Evolutionary conservation across 768 basidiomycete species (phyloP).

Genomic region (Austroboletus festivus): DNA sequence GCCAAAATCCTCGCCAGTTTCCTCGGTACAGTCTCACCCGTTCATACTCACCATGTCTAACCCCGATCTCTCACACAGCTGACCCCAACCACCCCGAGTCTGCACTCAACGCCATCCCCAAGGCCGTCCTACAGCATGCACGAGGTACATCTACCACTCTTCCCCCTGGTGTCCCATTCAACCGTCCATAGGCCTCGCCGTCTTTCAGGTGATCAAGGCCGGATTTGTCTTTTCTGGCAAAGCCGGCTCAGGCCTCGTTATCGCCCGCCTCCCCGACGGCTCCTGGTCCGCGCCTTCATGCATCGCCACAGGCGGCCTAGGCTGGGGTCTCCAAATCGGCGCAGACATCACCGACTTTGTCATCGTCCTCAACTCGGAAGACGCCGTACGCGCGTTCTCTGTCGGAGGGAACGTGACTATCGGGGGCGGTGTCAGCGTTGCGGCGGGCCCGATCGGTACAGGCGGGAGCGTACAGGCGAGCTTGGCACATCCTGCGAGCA

Average conservation of each 20-base stretch:
- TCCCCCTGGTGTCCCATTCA: neutral
- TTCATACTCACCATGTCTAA: neutral
- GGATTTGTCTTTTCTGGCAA: constrained; percentile 96
- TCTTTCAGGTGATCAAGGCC: constrained; percentile 92
- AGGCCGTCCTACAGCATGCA: constrained; percentile 84
- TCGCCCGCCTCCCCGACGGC: constrained; percentile 89
- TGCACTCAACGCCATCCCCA: constrained; percentile 91
- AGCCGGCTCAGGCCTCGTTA: constrained; percentile 89
- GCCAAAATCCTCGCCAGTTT: constrained; percentile 89
- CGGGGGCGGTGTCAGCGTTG: constrained; percentile 81
- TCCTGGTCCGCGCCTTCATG: constrained; percentile 97
- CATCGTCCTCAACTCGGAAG: constrained; percentile 94
- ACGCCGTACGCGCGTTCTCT: constrained; percentile 93
- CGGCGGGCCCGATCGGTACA: constrained; percentile 92
- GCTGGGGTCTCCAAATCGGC: constrained; percentile 94
- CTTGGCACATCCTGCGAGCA: constrained; percentile 89
- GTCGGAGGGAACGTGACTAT: constrained; percentile 95
- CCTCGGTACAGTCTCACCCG: constrained; percentile 56
- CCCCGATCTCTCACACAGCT: constrained; percentile 44
- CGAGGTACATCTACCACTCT: constrained; percentile 55
- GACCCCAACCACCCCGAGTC: constrained; percentile 85
- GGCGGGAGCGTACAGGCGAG: constrained; percentile 87
- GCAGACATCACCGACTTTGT: constrained; percentile 96
- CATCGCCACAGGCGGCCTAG: constrained; percentile 92
- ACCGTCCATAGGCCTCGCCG: constrained; percentile 67